Base-by-base conservation (phyloP, 2,329 filamentous ascomycete genomes). In the Hymenoscyphus linearis region DNA sequence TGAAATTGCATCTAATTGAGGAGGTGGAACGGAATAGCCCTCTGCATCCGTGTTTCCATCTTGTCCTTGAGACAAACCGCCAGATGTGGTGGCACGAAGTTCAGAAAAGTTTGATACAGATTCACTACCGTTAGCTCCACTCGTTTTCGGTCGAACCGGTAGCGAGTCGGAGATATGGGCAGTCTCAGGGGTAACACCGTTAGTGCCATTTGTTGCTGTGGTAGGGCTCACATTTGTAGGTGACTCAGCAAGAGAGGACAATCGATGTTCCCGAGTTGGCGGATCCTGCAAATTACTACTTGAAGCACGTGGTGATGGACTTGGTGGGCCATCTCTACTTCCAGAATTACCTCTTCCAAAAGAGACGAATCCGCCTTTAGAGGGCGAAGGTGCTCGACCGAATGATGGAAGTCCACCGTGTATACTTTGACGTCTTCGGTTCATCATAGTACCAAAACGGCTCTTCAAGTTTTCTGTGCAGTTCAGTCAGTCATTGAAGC, bases 11-110 rank as follows among this genome's bases (percentile, higher is more conserved):
- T 87, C 79, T 67, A 86, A 80, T 68, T 80, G 79, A 1, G 83
- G 78, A 0, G 85, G 80, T 0, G 88, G 89, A n/a, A 93, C 82
- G 3, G 82, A 88, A 71, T 87, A 95, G 6, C 90, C 91, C 66
- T 96, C 90, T 0, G 84, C 77, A 71, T 95, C 91, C 71, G 85
- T 90, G 22, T 76, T 75, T 60, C 80, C 72, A 60, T 77, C 66
- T 53, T 66, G 67, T 16, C 66, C 26, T 26, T 72, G 70, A 52
- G 70, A 69, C 31, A 69, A 80, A 25, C 81, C 78, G 0, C 80
- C 80, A 1, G 79, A 76, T 16, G 82, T 34, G 82, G 78, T 9
- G 79, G 75, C 34, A 81, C 79, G 58, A 9, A 22, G n/a, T 47
- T 82, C 81, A 55, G 80, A 78, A 26, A 82, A 70, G 58, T 84